These are phyloP conservation scores for Trichoderma brevicompactum DNA, from an alignment of 2,329 filamentous ascomycete species.

Conservation along the genomic window DNA sequence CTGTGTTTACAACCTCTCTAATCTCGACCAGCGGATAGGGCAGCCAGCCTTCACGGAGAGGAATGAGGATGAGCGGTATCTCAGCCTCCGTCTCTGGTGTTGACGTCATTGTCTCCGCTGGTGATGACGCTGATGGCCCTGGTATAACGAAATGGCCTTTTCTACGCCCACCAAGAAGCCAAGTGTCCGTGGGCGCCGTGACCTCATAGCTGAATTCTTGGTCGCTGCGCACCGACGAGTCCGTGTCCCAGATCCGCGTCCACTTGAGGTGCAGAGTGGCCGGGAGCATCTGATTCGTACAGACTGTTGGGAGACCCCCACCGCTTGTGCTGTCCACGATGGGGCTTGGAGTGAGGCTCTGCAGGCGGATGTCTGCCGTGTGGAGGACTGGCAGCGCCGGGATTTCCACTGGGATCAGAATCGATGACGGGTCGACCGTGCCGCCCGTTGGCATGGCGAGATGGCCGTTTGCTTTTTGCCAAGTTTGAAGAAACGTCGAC, in stretches of 20 bases:
- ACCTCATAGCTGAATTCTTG: constrained; percentile 86
- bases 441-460: constrained; percentile 37
- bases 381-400: constrained; percentile 82
- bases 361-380: constrained; percentile 70
- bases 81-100: constrained; percentile 57
- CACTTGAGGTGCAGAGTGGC: constrained; percentile 66
- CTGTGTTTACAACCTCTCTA: constrained; percentile 56
- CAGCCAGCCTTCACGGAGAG: constrained; percentile 77
- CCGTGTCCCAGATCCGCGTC: constrained; percentile 66
- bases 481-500: constrained; percentile 39
- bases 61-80: constrained; percentile 76
- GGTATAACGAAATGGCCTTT: constrained; percentile 76
- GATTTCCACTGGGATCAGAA: constrained; percentile 88
- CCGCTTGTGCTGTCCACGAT: constrained; percentile 39
- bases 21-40: constrained; percentile 81
- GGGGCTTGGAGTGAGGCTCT: constrained; percentile 42
- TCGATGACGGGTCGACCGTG: constrained; percentile 57
- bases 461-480: constrained; percentile 40
- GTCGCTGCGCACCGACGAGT: constrained; percentile 47
- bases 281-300: constrained; percentile 67
- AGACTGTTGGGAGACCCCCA: constrained; percentile 51
- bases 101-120: constrained; percentile 50
- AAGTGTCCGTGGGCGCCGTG: constrained; percentile 71
- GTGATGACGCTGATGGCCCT: constrained; percentile 35
- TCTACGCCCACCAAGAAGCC: constrained; percentile 82